Percentiles rank a stretch among this genome's conserved stretches.
Conservation (phyloP, 2,329 filamentous ascomycete genomes). For the Scopulariopsis brevicaulis region DNA sequence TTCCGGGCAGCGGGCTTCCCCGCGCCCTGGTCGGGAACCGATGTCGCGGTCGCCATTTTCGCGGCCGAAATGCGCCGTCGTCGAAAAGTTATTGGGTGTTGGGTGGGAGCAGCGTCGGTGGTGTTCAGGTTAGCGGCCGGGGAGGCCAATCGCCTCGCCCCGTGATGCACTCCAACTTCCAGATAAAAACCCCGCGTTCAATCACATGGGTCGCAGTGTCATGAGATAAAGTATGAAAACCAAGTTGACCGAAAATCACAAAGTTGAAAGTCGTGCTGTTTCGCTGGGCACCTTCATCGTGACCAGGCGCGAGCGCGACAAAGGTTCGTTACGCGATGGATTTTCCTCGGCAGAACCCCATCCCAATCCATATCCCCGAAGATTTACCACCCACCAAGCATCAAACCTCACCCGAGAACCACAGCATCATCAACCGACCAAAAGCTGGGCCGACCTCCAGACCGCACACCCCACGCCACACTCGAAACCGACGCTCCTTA, state of each 20-base stretch:
- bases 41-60: not conserved
- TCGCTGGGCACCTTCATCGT: not conserved
- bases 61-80: not conserved
- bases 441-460: not conserved
- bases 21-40: not conserved
- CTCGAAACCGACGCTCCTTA: not conserved
- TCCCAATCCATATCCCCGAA: not conserved
- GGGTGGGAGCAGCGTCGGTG: not conserved
- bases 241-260: not conserved
- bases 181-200: not conserved
- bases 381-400: not conserved
- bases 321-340: not conserved
- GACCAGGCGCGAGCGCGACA: not conserved
- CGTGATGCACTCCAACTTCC: not conserved
- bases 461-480: not conserved
- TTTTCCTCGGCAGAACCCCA: not conserved
- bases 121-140: not conserved
- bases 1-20: slow-evolving; percentile 23
- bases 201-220: not conserved
- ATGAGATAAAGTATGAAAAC: not conserved
- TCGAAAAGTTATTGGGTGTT: not conserved
- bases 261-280: not conserved
- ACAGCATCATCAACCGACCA: not conserved
- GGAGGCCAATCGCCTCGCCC: not conserved
- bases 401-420: slow-evolving; percentile 4